A percentile compares a stretch with the other conserved stretches of the same genome.
Conservation (phyloP, 2,329 filamentous ascomycete genomes). For the Cercospora berteroae region DNA sequence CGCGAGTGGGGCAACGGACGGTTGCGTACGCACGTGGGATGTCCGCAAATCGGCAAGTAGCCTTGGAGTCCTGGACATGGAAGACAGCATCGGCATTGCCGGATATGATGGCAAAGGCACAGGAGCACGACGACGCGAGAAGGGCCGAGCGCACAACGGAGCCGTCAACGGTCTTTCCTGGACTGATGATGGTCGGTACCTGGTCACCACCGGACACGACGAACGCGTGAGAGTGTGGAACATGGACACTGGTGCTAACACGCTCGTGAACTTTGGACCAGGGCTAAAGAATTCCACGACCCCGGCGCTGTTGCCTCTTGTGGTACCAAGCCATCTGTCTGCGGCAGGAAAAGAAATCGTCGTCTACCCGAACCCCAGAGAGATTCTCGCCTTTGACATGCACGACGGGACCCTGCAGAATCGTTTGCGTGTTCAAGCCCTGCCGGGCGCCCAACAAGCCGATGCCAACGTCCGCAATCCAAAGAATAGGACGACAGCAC, state of each 20-base stretch:
- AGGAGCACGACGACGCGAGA: conserved; percentile 43
- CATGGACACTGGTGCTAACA: conserved; percentile 75
- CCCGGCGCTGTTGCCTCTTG: conserved; percentile 43
- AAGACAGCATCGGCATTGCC: conserved; percentile 72
- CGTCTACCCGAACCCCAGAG: conserved; percentile 71
- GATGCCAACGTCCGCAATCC: conserved; percentile 31
- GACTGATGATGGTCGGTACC: conserved; percentile 73
- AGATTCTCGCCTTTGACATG: conserved; percentile 77
- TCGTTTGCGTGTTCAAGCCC: conserved; percentile 63
- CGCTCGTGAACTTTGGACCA: conserved; percentile 82
- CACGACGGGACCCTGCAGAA: conserved; percentile 72
- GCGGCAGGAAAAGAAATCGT: conserved; percentile 62
- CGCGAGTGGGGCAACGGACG: conserved; percentile 81
- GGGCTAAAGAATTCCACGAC: conserved; percentile 66
- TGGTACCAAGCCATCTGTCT: conserved; percentile 61
- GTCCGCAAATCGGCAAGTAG: conserved; percentile 74
- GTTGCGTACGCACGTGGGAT: conserved; percentile 82
- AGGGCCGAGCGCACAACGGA: conserved; percentile 66
- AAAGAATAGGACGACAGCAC: conserved; percentile 63
- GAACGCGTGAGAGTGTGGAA: conserved; percentile 85
- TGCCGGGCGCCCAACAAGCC: conserved; percentile 17
- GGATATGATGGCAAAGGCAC: conserved; percentile 46
- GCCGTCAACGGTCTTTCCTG: conserved; percentile 82
- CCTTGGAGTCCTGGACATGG: conserved; percentile 76
- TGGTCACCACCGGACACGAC: conserved; percentile 82